Conservation (phyloP, 306 rosid genomes). For the Hylodesmum podocarpum region DNA sequence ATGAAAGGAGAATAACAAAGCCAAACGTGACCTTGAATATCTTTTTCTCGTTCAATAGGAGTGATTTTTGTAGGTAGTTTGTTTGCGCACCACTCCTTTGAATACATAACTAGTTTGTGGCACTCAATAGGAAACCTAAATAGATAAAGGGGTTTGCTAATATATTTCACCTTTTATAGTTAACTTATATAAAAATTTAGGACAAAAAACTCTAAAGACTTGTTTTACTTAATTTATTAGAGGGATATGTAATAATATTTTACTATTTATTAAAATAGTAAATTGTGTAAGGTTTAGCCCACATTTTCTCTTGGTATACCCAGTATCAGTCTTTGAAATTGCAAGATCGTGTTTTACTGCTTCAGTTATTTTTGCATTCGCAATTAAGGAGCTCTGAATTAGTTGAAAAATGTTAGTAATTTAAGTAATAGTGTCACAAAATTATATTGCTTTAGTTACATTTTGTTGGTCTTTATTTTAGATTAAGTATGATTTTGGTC, state of each 20-base stretch:
- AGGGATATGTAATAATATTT: too few species aligned
- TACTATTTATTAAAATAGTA: too few species aligned
- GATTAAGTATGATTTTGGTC: background rate
- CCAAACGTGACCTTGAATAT: constrained; percentile 36
- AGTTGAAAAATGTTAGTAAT: background rate
- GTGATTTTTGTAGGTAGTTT: constrained; percentile 23
- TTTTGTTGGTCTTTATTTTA: background rate
- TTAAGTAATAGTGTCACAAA: background rate
- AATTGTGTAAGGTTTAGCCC: too few species aligned
- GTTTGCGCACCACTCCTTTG: background rate
- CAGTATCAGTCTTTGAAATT: too few species aligned
- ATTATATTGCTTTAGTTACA: background rate
- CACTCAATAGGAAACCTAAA: background rate
- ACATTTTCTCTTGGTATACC: too few species aligned
- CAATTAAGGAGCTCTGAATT: background rate
- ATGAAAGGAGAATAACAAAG: constrained; percentile 34
- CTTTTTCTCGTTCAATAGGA: background rate
- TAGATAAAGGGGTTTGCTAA: too few species aligned
- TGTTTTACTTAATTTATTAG: too few species aligned
- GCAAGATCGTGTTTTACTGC: too few species aligned
- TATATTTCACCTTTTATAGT: too few species aligned
- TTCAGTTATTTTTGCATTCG: too few species aligned
- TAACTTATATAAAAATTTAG: too few species aligned
- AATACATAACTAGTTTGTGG: background rate
- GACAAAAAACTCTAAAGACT: too few species aligned